Conservation (phyloP, 305 asterid genomes). For the Solanum hybrid region DNA sequence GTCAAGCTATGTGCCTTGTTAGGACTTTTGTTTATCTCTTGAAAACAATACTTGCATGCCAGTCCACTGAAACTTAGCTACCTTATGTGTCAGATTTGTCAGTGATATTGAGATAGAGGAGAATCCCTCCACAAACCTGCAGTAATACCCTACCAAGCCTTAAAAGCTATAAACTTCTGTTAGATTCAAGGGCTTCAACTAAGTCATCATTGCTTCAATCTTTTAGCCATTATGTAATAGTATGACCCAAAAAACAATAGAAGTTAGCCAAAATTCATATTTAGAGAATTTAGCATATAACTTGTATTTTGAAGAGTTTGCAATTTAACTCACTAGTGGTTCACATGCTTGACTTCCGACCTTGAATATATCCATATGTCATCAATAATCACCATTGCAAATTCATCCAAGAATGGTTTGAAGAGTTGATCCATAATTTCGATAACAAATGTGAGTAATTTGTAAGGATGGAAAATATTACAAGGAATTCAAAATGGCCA, state of each 20-base stretch:
- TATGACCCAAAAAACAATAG: background rate
- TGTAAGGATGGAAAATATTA: background rate
- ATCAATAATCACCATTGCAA: background rate
- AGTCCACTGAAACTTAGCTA: too few relatives aligned
- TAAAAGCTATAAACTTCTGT: too few relatives aligned
- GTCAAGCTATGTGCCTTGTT: too few relatives aligned
- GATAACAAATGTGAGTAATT: background rate
- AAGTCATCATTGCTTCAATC: background rate
- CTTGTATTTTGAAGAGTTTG: background rate
- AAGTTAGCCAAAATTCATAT: background rate
- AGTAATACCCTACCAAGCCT: too few relatives aligned
- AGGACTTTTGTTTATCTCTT: too few relatives aligned
- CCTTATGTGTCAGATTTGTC: too few relatives aligned
- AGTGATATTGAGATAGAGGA: too few relatives aligned
- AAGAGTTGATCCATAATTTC: background rate
- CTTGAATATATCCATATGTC: background rate
- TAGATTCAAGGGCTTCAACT: too few relatives aligned
- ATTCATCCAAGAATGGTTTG: background rate
- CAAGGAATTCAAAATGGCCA: background rate
- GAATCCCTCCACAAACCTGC: background rate
- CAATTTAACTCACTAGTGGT: background rate
- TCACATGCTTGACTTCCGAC: background rate
- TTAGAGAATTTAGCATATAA: background rate
- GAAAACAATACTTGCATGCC: too few relatives aligned
- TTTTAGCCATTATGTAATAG: background rate